Evolutionary conservation across 192 early-diverging fungal species (phyloP), one percentile per base, ranked within the genome.

Genomic region (Dissophora globulifera): DNA sequence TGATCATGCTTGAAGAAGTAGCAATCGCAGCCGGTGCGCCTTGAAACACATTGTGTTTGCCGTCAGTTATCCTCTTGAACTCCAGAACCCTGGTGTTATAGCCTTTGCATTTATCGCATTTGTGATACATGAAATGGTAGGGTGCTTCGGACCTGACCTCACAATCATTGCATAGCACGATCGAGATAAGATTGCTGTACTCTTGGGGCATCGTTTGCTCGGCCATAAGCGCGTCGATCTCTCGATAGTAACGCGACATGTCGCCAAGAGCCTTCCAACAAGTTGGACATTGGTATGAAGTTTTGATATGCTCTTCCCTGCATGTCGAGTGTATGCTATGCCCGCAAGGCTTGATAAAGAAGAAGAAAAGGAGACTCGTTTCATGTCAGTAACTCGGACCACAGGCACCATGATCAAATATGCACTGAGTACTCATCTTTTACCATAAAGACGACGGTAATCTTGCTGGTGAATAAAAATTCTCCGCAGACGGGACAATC

Each of bases 401-500:
- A n/a, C n/a, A 35, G 22, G 38, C 1, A 2, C 1, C 10, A 30
- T 31, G 11, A 10, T 45, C 43, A 45, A 17, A 45, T 9, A 12
- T 45, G 10, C 17, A 17, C 9, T n/a, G 41, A 19, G 26, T 9
- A 38, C 20, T 19, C 3, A 30, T 30, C 1, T 31, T 22, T 48
- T 85, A 92, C 91, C 94, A 95, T 93, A 75, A 93, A 93, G 30
- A 93, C 92, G 9, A 95, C 89, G 0, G 84, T 86, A 7, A 85
- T 85, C 0, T 88, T 90, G 4, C 93, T 95, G 11, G 93, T 96
- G 53, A 95, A 95, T 84, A 99, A 89, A 75, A 89, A 92, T 62
- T 99, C 96, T n/a, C 95, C 94, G 82, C 97, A 99, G 53, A 99
- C 96, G 2, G 96, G 95, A 59, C 97, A 99, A 81, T 98, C 92